Base-by-base conservation (phyloP, 1,139 yeast species). In the Pichia sp. region DNA sequence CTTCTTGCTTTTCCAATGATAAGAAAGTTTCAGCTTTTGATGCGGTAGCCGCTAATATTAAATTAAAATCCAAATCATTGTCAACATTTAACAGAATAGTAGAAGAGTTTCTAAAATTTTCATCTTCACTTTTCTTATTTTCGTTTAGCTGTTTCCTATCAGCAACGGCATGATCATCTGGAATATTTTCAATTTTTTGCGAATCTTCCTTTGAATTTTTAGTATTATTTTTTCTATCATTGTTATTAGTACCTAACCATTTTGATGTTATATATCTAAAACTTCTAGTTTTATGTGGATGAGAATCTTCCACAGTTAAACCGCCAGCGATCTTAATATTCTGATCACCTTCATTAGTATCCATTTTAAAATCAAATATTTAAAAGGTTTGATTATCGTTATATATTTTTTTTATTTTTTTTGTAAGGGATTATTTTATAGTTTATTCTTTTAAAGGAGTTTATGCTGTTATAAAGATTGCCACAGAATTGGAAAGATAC, bases 261-360 rank as follows among this genome's bases (percentile, higher is more conserved):
- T 38, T 49, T 23, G 48, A 40, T 30, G 39, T 49, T 7, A 49
- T 42, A 31, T 34, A 42, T 33, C 44, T 40, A 3, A 48, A 41
- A 25, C 42, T 35, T 28, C 41, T 41, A 2, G 45, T 39, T 31
- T 31, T 31, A 6, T 36, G 41, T 3, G 37, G 26, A 16, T 39
- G 39, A 7, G 34, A 5, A 3, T 47, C 47, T 23, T 41, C 49
- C 29, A 23, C 33, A 23, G 27, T 25, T 11, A 16, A 25, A 23
- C 28, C 22, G 24, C 31, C 41, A 11, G 35, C 20, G 10, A 32
- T 35, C 26, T 38, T 38, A 12, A 38, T 25, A 22, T 30, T 37
- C 23, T 23, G 22, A 9, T 16, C 8, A 9, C 31, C 24, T 38
- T 38, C 41, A 7, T 25, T 16, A 16, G 5, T 8, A 4, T 38